Percentiles rank a stretch among this genome's conserved stretches.
Conservation (phyloP, 2,329 filamentous ascomycete species). For the Microdochium paspali region DNA sequence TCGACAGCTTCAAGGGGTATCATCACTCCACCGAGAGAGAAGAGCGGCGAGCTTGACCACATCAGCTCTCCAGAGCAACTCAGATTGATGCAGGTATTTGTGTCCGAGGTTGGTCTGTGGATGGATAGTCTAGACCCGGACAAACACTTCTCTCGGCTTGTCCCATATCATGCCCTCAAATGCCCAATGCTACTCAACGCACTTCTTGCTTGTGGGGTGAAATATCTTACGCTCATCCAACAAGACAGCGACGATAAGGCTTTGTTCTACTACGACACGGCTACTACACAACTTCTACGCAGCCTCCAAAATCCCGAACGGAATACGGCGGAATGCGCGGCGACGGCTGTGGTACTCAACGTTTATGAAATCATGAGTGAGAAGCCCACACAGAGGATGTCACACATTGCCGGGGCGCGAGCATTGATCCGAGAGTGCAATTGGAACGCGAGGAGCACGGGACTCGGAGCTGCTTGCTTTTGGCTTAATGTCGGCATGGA, state of each 20-base stretch:
- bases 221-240: conserved; percentile 63
- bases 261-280: conserved; percentile 74
- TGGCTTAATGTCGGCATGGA: conserved; percentile 92
- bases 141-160: conserved; percentile 75
- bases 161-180: conserved; percentile 75
- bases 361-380: conserved; percentile 92
- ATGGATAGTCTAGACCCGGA: conserved; percentile 85
- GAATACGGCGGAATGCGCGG: conserved; percentile 76
- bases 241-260: conserved; percentile 67
- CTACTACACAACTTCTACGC: conserved; percentile 67
- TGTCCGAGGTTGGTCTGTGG: conserved; percentile 84
- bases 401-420: conserved; percentile 76
- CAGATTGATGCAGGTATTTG: conserved; percentile 84
- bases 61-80: conserved; percentile 70
- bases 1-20: conserved; percentile 19
- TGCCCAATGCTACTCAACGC: conserved; percentile 87
- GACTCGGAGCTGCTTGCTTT: conserved; percentile 81
- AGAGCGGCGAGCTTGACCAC: conserved; percentile 42
- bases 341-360: conserved; percentile 79
- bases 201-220: conserved; percentile 78
- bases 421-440: conserved; percentile 82
- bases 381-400: conserved; percentile 70
- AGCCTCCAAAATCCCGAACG: conserved; percentile 77
- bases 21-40: conserved; percentile 31
- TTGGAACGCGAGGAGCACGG: conserved; percentile 72